Conservation (phyloP, 352 stramenopile genomes). For the Globisporangium echinulatum region DNA sequence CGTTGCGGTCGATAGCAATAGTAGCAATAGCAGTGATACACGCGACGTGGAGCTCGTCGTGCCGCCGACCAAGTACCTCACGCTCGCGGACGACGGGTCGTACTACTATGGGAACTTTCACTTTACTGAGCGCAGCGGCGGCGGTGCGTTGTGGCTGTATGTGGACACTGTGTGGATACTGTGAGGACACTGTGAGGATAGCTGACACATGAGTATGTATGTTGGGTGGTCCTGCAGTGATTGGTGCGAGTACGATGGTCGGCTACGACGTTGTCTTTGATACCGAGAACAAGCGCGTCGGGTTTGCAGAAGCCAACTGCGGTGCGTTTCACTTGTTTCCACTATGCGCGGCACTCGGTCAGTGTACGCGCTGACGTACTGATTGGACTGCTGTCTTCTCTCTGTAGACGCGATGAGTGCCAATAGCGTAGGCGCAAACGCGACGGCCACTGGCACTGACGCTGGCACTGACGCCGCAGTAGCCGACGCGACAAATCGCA, state of each 20-base stretch:
- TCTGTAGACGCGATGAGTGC: neutral
- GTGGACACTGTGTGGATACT: no score
- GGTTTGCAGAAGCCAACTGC: constrained; percentile 69
- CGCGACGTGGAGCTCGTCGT: constrained; percentile 63
- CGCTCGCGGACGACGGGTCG: constrained; percentile 29
- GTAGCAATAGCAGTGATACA: constrained; percentile 11
- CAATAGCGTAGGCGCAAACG: constrained; percentile 1
- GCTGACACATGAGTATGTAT: no score
- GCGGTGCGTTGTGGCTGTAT: constrained; percentile 28
- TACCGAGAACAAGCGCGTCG: constrained; percentile 59
- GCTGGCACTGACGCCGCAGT: neutral
- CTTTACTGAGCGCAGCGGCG: constrained; percentile 71
- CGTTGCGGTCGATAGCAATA: constrained; percentile 4
- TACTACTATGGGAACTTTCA: constrained; percentile 72
- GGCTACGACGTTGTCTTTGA: constrained; percentile 86
- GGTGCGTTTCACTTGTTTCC: constrained; percentile 19
- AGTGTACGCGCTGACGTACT: neutral
- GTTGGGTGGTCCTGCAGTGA: constrained; percentile 24
- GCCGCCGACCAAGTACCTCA: constrained; percentile 58
- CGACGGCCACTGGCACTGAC: neutral
- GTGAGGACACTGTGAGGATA: neutral
- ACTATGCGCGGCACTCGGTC: neutral
- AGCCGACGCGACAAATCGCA: neutral
- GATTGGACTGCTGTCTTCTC: neutral
- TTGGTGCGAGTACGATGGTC: constrained; percentile 75